Evolutionary conservation across 1,284 basidiomycete genomes (phyloP), one percentile per base, ranked within the genome.

Genomic region (Moesziomyces aphidis): DNA sequence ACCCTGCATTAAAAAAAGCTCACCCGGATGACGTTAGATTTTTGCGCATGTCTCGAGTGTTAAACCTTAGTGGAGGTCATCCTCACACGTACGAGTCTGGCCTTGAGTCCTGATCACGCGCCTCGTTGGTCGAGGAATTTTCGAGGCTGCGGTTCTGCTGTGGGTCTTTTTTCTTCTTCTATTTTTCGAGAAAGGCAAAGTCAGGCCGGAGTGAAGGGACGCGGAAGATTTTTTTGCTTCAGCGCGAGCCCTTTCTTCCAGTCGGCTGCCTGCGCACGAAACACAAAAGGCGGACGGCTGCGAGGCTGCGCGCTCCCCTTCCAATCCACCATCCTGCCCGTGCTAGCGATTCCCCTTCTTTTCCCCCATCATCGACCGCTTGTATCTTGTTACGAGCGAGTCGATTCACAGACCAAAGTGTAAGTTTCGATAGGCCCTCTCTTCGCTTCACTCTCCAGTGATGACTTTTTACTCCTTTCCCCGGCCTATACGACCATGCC

Each of bases 401-500:
- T 70, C 67, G 57, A 64, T 64, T 45, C 50, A 56, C 58, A 55
- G 57, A 45, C 50, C 21, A 57, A 55, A 64, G 55, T 42, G 67
- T 70, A 70, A 70, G 67, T 70, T 70, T 5, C 48, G n/a, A 51
- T n/a, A 17, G 17, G 36, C 13, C 39, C 17, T 36, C n/a, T 21
- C 50, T 26, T 23, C 17, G n/a, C 50, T 17, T 22, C 59, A 55
- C 24, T 36, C 63, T 69, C 73, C 68, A 68, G 52, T 63, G 75
- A 77, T 72, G 72, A 72, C 67, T 74, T 75, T 74, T 55, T 24
- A 68, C 76, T 83, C 82, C 82, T 83, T 83, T 83, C 82, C 82
- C 82, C 82, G 82, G 74, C 82, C 79, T 83, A 83, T 61, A 77
- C 78, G 82, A 81, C 80, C 67, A 83, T 83, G 82, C 77, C 82